These are phyloP conservation scores for Elaeagnus macrophylla DNA, from an alignment of 306 rosid species.

Conservation along the genomic window DNA sequence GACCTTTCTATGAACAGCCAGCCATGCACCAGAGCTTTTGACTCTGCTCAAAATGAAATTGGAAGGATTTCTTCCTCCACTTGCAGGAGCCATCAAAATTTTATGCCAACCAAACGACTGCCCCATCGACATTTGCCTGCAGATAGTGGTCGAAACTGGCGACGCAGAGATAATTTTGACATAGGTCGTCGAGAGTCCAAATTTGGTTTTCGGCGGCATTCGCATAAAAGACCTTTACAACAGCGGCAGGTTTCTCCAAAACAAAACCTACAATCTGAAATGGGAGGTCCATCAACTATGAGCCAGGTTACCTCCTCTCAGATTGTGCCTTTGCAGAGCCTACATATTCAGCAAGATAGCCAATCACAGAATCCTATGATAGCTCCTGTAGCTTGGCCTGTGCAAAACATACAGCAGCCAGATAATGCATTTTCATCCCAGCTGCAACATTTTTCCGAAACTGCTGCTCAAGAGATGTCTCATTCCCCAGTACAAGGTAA, in stretches of 20 bases:
- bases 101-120: constrained; percentile 22
- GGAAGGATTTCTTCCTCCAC: constrained; percentile 32
- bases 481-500: constrained; percentile 36
- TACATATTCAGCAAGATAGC: constrained; percentile 42
- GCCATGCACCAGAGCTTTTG: constrained; percentile 30
- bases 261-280: constrained; percentile 29
- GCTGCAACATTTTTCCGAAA: constrained; percentile 35
- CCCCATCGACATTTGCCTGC: constrained; percentile 27
- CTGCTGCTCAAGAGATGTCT: constrained; percentile 22
- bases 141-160: constrained; percentile 37
- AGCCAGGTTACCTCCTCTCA: constrained; percentile 34
- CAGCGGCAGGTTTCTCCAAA: constrained; percentile 32
- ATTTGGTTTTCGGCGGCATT: constrained; percentile 29
- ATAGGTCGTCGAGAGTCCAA: constrained; percentile 39
- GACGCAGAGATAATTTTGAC: constrained; percentile 29
- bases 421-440: constrained; percentile 34
- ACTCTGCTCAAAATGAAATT: constrained; percentile 28
- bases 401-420: constrained; percentile 35
- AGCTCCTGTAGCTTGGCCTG: constrained; percentile 36
- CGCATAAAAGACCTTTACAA: constrained; percentile 39
- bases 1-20: constrained; percentile 22
- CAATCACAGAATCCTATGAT: constrained; percentile 35
- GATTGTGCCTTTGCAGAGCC: constrained; percentile 22
- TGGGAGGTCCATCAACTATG: constrained; percentile 29
- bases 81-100: constrained; percentile 30